Evolutionary conservation across 768 basidiomycete genomes (phyloP), one percentile per base, ranked within the genome.

Genomic region (Lactarius pseudohatsudake): DNA sequence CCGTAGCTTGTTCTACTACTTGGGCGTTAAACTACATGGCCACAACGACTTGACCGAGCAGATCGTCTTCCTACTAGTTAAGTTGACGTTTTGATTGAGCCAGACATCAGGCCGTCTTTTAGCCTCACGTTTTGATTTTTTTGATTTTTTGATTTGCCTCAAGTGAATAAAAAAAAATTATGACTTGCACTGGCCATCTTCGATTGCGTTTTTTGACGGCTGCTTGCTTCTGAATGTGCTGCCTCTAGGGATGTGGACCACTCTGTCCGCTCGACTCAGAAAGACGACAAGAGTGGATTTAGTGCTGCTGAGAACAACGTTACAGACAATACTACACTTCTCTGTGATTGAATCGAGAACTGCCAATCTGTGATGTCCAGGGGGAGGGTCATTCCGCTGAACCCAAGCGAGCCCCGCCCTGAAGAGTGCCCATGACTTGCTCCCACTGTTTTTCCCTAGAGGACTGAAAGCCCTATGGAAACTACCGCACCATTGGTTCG

Each of bases 11-110:
- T 69, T 71, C 74, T 63, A 78, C 78, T 79, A 84, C 81, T 77
- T 75, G 75, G 83, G 77, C 82, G 87, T 87, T 89, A 89, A 89
- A 89, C 87, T 72, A 81, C 83, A 75, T 81, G 85, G 86, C 86
- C 66, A 89, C 70, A 89, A 59, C 11, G 64, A 81, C 10, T 66
- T 68, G 72, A 70, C 74, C 75, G 77, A 76, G 84, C 85, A 87
- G 86, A 87, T 81, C 81, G 81, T 86, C 82, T 76, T 76, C 82
- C 82, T 78, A 11, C 57, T 79, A 64, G 61, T 74, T 69, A 76
- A 79, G 77, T 72, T 68, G 84, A 81, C 78, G 81, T 78, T 81
- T 84, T 83, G 85, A 82, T 57, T 56, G 45, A 58, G 68, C 41
- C 62, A 57, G 61, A 71, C 68, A 71, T 62, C 26, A 13, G 11